Evolutionary conservation across 495 filamentous ascomycete genomes (phyloP).

Genomic region (Neurospora africana): DNA sequence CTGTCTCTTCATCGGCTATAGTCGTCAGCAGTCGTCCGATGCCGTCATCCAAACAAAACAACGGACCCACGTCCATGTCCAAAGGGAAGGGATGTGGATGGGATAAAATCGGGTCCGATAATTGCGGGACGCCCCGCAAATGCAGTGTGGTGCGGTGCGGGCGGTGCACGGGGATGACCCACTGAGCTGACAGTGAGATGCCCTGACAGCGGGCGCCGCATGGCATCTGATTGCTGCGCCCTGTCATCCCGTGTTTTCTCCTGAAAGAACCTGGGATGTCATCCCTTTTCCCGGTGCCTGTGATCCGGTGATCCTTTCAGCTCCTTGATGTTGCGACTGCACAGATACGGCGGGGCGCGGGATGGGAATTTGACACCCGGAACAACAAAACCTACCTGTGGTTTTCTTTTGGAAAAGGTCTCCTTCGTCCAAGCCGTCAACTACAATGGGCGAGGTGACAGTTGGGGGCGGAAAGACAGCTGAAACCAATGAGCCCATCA

Average conservation of each 20-base stretch:
- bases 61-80: not conserved
- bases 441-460: too few relatives aligned
- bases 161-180: not conserved
- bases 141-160: not conserved
- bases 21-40: not conserved
- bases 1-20: not conserved
- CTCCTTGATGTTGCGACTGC: not conserved
- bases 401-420: not conserved
- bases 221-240: not conserved
- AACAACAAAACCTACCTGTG: too few relatives aligned
- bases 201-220: not conserved
- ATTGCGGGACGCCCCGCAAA: not conserved
- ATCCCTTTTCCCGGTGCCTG: not conserved
- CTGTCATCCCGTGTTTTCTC: not conserved
- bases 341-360: not conserved
- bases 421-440: not conserved
- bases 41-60: not conserved
- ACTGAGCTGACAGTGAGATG: not conserved
- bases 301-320: not conserved
- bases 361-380: not conserved
- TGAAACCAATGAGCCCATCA: not conserved
- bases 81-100: too few relatives aligned
- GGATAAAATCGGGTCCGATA: not conserved
- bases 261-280: not conserved
- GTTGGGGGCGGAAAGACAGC: not conserved